A percentile compares a stretch with the other conserved stretches of the same genome.
These are phyloP conservation scores for Raphanus hybrid DNA, from an alignment of 441 rosid genomes.

Conservation along the genomic window DNA sequence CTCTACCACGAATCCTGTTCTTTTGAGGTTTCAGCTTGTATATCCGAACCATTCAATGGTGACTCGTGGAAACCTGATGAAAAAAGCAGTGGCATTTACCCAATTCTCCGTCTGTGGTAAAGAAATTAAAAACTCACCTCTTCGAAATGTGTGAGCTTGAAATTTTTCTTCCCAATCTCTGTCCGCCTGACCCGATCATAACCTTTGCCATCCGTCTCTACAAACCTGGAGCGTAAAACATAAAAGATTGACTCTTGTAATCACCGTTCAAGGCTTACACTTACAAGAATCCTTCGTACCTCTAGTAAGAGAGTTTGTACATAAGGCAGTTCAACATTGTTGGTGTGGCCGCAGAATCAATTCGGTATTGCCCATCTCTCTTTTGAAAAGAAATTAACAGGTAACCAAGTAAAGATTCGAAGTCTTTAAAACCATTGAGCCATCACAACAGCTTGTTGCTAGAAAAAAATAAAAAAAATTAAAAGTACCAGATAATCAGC, in stretches of 20 bases:
- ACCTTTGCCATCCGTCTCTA: constrained; percentile 94
- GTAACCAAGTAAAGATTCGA: constrained; percentile 21
- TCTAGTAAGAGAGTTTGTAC: constrained; percentile 97
- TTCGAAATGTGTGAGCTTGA: constrained; percentile 95
- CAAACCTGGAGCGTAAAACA: constrained; percentile 66
- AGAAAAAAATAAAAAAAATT: too few relatives aligned
- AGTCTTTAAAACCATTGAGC: constrained; percentile 13
- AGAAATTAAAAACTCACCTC: constrained; percentile 62
- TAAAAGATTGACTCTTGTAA: constrained; percentile 24
- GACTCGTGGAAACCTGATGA: constrained; percentile 91
- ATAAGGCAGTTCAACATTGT: constrained; percentile 95
- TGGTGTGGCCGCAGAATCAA: constrained; percentile 91
- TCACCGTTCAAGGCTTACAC: constrained; percentile 12
- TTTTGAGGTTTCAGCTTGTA: constrained; percentile 85
- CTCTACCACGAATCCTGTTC: constrained; percentile 87
- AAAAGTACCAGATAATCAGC: constrained; percentile 86
- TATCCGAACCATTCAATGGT: constrained; percentile 99
- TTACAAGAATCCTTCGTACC: constrained; percentile 47
- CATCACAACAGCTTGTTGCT: constrained; percentile 11
- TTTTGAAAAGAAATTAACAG: constrained; percentile 36
- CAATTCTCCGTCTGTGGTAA: neutral
- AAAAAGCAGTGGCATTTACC: constrained; percentile 17
- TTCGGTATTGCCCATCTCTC: constrained; percentile 98
- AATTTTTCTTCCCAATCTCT: constrained; percentile 96
- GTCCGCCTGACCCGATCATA: constrained; percentile 89